Percentiles rank a stretch among this genome's conserved stretches.
These are phyloP conservation scores for Stagonosporopsis tanaceti DNA, from an alignment of 2,329 filamentous ascomycete species.

Conservation along the genomic window DNA sequence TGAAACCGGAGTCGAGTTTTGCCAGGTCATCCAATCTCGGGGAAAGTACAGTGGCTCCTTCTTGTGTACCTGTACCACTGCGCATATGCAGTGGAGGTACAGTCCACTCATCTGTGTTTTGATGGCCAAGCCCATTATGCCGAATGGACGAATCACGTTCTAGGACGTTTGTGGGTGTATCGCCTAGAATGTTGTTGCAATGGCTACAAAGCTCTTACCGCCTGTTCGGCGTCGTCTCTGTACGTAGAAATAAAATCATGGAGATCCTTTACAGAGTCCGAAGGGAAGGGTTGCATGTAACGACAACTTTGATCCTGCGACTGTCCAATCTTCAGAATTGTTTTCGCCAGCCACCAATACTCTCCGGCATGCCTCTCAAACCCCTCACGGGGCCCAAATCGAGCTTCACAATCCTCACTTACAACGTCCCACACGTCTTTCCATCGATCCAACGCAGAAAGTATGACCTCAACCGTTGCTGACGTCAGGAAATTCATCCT, in stretches of 20 bases:
- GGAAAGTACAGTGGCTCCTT: too few species aligned
- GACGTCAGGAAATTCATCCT: not conserved
- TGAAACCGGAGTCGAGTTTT: too few species aligned
- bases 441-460: not conserved
- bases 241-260: not conserved
- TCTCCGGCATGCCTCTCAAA: conserved; percentile 5
- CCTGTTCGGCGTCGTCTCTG: not conserved
- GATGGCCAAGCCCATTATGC: too few species aligned
- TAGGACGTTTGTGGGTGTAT: too few species aligned
- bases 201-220: not conserved
- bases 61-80: too few species aligned
- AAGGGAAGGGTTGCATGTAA: conserved; percentile 1
- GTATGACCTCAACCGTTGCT: not conserved
- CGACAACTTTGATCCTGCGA: conserved; percentile 1
- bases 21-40: too few species aligned
- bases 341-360: conserved; percentile 5
- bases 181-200: too few species aligned
- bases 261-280: conserved; percentile 1
- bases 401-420: not conserved
- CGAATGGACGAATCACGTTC: too few species aligned
- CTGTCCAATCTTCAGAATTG: not conserved
- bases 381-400: not conserved
- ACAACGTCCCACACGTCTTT: not conserved
- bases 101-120: too few species aligned
- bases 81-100: too few species aligned